These are phyloP conservation scores for Phaffomyces thermotolerans DNA, from an alignment of 805 yeast genomes.

Conservation along the genomic window DNA sequence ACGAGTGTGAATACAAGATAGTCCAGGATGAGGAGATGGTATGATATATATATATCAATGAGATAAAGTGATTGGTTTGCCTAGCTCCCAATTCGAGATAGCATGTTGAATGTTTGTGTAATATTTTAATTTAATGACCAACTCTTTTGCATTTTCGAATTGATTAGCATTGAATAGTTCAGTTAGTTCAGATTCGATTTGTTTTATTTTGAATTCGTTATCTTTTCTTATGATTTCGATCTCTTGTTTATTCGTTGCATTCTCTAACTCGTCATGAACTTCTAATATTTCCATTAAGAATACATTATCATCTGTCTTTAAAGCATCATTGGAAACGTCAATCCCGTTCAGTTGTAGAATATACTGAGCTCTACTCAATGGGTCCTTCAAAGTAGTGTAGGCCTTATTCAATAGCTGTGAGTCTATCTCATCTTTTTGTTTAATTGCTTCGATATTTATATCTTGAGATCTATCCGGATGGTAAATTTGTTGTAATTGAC, in stretches of 20 bases:
- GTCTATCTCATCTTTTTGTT: conserved; percentile 4
- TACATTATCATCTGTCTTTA: conserved; percentile 43
- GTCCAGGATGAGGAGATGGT: conserved; percentile 33
- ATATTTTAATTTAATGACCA: conserved; percentile 69
- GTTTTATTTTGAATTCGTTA: conserved; percentile 49
- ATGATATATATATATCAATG: conserved; percentile 33
- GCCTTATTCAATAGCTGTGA: conserved; percentile 61
- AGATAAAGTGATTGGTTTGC: conserved; percentile 56
- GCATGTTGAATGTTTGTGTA: conserved; percentile 76
- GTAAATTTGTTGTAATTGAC: conserved; percentile 58
- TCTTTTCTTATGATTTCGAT: conserved; percentile 43
- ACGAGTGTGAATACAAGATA: conserved; percentile 54
- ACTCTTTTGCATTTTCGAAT: conserved; percentile 53
- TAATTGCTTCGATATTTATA: conserved; percentile 11
- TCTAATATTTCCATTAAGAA: conserved; percentile 74
- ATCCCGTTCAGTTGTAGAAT: conserved; percentile 37
- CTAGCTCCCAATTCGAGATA: conserved; percentile 72
- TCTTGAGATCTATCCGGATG: conserved; percentile 65
- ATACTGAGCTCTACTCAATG: conserved; percentile 64
- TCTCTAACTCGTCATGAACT: conserved; percentile 75
- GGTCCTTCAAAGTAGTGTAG: conserved; percentile 61
- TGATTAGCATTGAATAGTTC: conserved; percentile 38
- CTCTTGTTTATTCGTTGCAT: conserved; percentile 52
- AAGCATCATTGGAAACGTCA: conserved; percentile 50
- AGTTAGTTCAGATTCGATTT: conserved; percentile 38